phyloP scores from a whole-genome alignment of 352 stramenopile species.

The Aphanomyces astaci region DNA sequence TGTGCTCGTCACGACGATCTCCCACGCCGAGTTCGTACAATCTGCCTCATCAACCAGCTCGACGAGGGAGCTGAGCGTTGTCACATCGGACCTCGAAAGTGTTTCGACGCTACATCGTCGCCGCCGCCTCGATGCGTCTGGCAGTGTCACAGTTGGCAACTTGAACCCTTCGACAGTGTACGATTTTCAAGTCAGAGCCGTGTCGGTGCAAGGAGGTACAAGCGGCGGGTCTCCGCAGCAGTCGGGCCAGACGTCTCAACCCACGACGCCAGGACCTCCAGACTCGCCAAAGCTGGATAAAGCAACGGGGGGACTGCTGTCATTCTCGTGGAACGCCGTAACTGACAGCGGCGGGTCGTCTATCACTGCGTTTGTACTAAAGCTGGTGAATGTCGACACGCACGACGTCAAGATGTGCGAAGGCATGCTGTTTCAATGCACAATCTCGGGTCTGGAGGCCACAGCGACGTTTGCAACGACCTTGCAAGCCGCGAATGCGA shows the following conservation, averaged over 20 bases:
- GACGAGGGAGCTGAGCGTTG: not conserved
- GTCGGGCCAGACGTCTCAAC: not conserved
- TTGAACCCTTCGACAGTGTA: conserved; percentile 13
- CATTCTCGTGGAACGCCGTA: not conserved
- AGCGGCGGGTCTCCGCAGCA: not conserved
- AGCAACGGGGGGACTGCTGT: not conserved
- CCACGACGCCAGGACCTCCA: not conserved
- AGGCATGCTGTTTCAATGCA: conserved; percentile 13
- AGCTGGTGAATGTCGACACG: not conserved
- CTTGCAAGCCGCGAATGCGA: not conserved
- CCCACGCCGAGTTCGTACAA: not conserved
- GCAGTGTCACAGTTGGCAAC: conserved; percentile 1
- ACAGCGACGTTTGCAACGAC: not conserved
- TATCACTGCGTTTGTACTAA: not conserved
- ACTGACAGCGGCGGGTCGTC: conserved; percentile 1
- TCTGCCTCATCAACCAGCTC: not conserved
- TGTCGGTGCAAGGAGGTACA: not conserved
- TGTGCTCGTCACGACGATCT: conserved; percentile 13
- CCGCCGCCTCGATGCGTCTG: not conserved
- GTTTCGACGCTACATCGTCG: too few species aligned
- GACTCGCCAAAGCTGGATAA: not conserved
- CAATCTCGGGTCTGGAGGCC: not conserved
- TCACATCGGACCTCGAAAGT: too few species aligned
- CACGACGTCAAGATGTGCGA: not conserved
- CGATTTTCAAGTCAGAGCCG: not conserved